These are phyloP conservation scores for Capronia americana DNA, from an alignment of 2,329 filamentous ascomycete genomes.

Conservation along the genomic window DNA sequence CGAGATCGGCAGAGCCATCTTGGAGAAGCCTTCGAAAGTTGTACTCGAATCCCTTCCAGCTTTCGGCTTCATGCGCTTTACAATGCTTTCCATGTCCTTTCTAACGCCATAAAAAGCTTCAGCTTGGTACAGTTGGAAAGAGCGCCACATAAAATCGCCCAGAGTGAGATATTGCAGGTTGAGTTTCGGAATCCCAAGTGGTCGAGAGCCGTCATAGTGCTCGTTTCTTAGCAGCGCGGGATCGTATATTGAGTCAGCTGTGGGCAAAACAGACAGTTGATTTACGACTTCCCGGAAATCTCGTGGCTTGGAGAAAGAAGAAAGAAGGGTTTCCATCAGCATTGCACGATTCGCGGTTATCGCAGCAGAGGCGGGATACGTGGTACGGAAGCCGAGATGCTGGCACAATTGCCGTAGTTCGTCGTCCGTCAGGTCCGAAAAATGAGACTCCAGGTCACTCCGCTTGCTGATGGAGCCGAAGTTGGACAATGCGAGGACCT, in stretches of 20 bases:
- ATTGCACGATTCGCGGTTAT: slow-evolving; percentile 65
- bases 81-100: slow-evolving; percentile 82
- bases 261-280: slow-evolving; percentile 78
- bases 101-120: slow-evolving; percentile 94
- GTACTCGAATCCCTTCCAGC: slow-evolving; percentile 66
- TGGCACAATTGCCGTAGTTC: slow-evolving; percentile 74
- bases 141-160: slow-evolving; percentile 96
- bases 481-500: slow-evolving; percentile 89
- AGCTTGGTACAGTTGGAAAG: slow-evolving; percentile 83
- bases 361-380: slow-evolving; percentile 76
- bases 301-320: slow-evolving; percentile 75
- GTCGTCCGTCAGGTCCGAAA: slow-evolving; percentile 73
- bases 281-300: slow-evolving; percentile 82
- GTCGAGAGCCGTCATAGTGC: slow-evolving; percentile 82
- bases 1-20: slow-evolving; percentile 86
- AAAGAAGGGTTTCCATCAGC: slow-evolving; percentile 71
- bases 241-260: slow-evolving; percentile 80
- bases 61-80: slow-evolving; percentile 79
- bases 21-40: slow-evolving; percentile 82
- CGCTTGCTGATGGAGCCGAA: slow-evolving; percentile 85
- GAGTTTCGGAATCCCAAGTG: slow-evolving; percentile 88
- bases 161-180: slow-evolving; percentile 95
- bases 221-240: slow-evolving; percentile 79
- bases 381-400: slow-evolving; percentile 76
- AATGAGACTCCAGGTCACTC: slow-evolving; percentile 75